Base-by-base conservation (phyloP, 805 yeast species). In the Yarrowia divulgata region DNA sequence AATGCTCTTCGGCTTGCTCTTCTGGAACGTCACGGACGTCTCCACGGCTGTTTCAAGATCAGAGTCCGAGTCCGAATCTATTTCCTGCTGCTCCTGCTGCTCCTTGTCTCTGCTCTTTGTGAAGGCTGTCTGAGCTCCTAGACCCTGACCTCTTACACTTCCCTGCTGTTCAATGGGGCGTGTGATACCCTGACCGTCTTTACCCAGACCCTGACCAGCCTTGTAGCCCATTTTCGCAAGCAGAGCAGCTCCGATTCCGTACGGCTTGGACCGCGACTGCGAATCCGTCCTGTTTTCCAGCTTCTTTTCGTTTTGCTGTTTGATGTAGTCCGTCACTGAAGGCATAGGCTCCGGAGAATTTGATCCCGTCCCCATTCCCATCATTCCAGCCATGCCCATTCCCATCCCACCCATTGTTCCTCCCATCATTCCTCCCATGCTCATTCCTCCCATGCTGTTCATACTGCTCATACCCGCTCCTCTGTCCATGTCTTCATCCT, bases 241-340 rank as follows among this genome's bases (percentile, higher is more conserved):
- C 64, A 94, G 79, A 63, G 83, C 79, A 2, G 97, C 97, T 45
- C 98, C 98, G 46, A 92, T 86, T 8, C 98, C 98, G 75, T 93
- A 93, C 62, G 71, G 68, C n/a, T 23, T 50, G 1, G 57, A 3
- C 19, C 68, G 45, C 3, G 68, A 37, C 14, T 34, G 34, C n/a
- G 68, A 37, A 14, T 48, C 45, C 3, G 29, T n/a, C 9, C 46
- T 9, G 45, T 62, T 48, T n/a, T 19, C 67, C 55, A 48, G 46
- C 68, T 63, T 63, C 37, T 46, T 37, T 32, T 35, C 68, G n/a
- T 63, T 63, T 19, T 48, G 55, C 14, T 63, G 68, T 39, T 48
- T 39, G 42, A 63, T 49, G 18, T 37, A 63, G 48, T 49, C 68
- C 18, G 45, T 48, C 14, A 63, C 68, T 7, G 68, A 63, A 8